Percentiles rank a stretch among this genome's conserved stretches.
Conservation (phyloP, 495 filamentous ascomycete species). For the Pseudoneurospora amorphoporcata region DNA sequence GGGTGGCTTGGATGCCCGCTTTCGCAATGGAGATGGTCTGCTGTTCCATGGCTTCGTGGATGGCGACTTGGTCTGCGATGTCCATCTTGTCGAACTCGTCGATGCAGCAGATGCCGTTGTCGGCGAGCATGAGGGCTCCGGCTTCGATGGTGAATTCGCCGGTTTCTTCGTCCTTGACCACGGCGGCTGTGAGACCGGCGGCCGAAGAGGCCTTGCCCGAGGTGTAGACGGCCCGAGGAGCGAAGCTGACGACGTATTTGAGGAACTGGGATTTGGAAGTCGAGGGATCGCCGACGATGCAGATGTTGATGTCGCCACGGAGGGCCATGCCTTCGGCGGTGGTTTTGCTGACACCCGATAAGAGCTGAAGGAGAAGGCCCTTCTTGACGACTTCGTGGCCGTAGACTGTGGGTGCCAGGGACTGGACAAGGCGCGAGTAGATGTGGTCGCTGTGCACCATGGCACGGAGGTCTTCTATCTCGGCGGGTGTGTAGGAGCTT, state of each 20-base stretch:
- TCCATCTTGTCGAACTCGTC: constrained; percentile 99
- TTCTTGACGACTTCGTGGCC: constrained; percentile 98
- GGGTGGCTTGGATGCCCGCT: constrained; percentile 94
- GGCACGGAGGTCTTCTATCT: constrained; percentile 82
- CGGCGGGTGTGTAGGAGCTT: constrained; percentile 65
- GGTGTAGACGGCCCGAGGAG: constrained; percentile 94
- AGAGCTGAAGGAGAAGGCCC: constrained; percentile 82
- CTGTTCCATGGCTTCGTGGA: constrained; percentile 99
- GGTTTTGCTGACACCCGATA: constrained; percentile 85
- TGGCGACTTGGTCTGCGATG: constrained; percentile 91
- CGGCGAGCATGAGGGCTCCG: constrained; percentile 94
- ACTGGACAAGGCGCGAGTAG: constrained; percentile 86
- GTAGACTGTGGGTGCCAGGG: constrained; percentile 93
- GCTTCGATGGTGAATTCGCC: constrained; percentile 99
- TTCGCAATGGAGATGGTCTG: constrained; percentile 99
- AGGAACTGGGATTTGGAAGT: constrained; percentile 98
- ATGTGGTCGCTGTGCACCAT: constrained; percentile 96
- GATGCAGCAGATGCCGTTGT: constrained; percentile 95
- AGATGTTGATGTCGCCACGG: constrained; percentile 96
- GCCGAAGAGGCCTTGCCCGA: constrained; percentile 97
- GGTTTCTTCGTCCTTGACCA: constrained; percentile 96
- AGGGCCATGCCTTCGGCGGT: constrained; percentile 88
- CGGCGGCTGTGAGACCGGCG: constrained; percentile 92
- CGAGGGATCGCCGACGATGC: constrained; percentile 95
- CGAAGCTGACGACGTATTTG: constrained; percentile 93